Evolutionary conservation across 352 stramenopile genomes (phyloP).

Genomic region (Pythium myriotylum): DNA sequence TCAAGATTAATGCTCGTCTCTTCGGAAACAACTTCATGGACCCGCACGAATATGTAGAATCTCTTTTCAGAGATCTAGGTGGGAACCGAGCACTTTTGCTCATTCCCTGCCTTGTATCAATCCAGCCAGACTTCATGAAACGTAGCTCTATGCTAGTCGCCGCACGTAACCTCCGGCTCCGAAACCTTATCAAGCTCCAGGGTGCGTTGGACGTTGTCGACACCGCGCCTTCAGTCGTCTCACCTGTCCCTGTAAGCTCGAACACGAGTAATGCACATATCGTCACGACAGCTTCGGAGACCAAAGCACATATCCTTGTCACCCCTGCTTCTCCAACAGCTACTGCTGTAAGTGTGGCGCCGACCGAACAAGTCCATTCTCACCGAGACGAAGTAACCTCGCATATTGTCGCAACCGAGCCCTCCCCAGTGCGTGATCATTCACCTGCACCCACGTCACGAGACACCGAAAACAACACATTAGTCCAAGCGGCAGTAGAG

Average conservation of each 20-base stretch:
- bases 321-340: no score
- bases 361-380: no score
- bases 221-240: neutral
- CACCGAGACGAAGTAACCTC: no score
- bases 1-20: slow-evolving; percentile 80
- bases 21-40: slow-evolving; percentile 86
- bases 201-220: slow-evolving; percentile 28
- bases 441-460: no score
- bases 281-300: no score
- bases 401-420: no score
- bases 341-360: no score
- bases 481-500: no score
- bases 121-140: slow-evolving; percentile 69
- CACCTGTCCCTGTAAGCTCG: neutral
- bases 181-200: slow-evolving; percentile 44
- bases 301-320: no score
- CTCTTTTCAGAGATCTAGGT: slow-evolving; percentile 62
- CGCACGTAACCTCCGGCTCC: slow-evolving; percentile 52
- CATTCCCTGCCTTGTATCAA: slow-evolving; percentile 61
- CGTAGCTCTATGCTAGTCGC: slow-evolving; percentile 54
- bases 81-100: slow-evolving; percentile 58
- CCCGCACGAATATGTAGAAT: slow-evolving; percentile 62
- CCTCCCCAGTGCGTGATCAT: no score
- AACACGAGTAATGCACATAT: neutral
- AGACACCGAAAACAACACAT: no score